Conservation (phyloP, 208 protist species). For the Leishmania braziliensis region DNA sequence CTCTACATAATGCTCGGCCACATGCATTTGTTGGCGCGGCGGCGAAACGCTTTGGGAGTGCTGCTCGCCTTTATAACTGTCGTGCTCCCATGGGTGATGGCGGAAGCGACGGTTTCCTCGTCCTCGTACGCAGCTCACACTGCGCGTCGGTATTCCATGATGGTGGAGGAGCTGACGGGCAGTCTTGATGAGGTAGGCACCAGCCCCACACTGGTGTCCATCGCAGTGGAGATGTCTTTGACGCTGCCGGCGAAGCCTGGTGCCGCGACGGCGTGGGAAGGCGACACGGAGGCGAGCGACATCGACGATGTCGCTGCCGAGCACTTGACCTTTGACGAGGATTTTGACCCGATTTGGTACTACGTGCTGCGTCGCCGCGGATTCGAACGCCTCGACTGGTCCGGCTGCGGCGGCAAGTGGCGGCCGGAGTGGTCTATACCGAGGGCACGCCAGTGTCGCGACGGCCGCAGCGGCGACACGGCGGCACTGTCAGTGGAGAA, state of each 20-base stretch:
- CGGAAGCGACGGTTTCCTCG: neutral
- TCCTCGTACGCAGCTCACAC: constrained; percentile 14
- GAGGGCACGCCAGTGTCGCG: neutral
- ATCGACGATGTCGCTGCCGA: constrained; percentile 31
- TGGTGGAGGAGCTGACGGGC: constrained; percentile 51
- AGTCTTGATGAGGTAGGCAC: constrained; percentile 40
- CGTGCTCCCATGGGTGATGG: constrained; percentile 2
- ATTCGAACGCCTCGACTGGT: constrained; percentile 69
- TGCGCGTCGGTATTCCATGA: constrained; percentile 40
- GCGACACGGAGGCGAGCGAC: constrained; percentile 14
- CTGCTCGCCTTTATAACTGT: neutral
- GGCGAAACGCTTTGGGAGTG: neutral
- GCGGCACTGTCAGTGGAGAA: neutral
- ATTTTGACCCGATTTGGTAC: constrained; percentile 81
- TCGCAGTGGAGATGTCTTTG: constrained; percentile 40
- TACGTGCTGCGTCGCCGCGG: constrained; percentile 54
- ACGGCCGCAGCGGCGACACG: neutral
- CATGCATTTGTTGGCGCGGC: neutral
- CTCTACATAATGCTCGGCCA: neutral
- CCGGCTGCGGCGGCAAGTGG: constrained; percentile 80
- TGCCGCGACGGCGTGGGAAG: constrained; percentile 23
- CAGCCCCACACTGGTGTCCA: constrained; percentile 54
- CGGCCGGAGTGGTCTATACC: constrained; percentile 61
- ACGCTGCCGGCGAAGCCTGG: constrained; percentile 15
- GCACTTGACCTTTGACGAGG: constrained; percentile 63